A percentile compares a stretch with the other conserved stretches of the same genome.
Evolutionary conservation across 2,329 filamentous ascomycete species (phyloP).

Genomic region (Penicillium sp.): DNA sequence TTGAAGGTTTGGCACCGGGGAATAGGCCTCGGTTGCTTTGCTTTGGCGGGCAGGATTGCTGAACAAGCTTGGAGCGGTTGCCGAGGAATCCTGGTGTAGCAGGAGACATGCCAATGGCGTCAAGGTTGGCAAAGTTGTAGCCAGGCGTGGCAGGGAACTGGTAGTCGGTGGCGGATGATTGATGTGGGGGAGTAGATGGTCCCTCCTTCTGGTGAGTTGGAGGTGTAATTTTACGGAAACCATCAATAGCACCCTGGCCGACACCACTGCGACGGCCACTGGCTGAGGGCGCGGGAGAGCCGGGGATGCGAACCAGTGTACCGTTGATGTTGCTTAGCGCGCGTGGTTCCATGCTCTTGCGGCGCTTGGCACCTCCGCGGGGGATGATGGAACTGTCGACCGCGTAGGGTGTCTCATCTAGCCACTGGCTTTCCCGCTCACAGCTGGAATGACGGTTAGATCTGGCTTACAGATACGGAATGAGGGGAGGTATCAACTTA

Average conservation of each 20-base stretch:
- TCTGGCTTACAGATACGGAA: not conserved
- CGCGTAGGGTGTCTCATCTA: slow-evolving; percentile 70
- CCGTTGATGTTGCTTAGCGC: slow-evolving; percentile 70
- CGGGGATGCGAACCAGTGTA: slow-evolving; percentile 51
- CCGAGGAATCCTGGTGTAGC: slow-evolving; percentile 50
- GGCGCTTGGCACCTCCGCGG: slow-evolving; percentile 69
- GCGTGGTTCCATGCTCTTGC: slow-evolving; percentile 80
- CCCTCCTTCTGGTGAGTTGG: slow-evolving; percentile 21
- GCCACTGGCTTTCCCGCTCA: slow-evolving; percentile 74
- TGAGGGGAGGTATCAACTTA: slow-evolving; percentile 51
- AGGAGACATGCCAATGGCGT: slow-evolving; percentile 45
- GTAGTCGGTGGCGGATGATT: slow-evolving; percentile 17
- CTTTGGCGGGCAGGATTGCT: slow-evolving; percentile 59
- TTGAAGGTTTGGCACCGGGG: slow-evolving; percentile 17
- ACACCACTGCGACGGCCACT: slow-evolving; percentile 32
- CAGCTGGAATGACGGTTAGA: slow-evolving; percentile 55
- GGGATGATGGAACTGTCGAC: slow-evolving; percentile 69
- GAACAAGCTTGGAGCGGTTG: slow-evolving; percentile 46
- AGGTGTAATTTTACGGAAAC: slow-evolving; percentile 38
- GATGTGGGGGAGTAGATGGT: slow-evolving; percentile 20
- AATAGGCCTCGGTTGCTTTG: slow-evolving; percentile 49
- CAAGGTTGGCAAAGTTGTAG: slow-evolving; percentile 38
- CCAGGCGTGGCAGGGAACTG: slow-evolving; percentile 37
- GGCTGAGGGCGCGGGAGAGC: slow-evolving; percentile 29
- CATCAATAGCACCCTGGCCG: slow-evolving; percentile 32